Evolutionary conservation across 2,329 filamentous ascomycete species (phyloP).

Genomic region (Calonectria montana): DNA sequence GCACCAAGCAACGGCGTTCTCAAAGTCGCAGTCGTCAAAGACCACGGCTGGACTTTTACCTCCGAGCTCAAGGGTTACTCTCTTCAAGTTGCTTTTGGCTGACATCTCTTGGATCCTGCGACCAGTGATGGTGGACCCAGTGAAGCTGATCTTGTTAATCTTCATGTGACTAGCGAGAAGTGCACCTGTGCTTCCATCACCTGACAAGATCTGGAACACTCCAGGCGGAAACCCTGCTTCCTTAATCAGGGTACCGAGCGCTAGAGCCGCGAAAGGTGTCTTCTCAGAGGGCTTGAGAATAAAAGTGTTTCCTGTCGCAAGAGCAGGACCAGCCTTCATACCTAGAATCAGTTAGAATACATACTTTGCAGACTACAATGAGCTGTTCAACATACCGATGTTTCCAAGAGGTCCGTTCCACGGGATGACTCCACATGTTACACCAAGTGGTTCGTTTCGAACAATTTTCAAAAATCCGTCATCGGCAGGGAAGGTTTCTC

Average conservation of each 20-base stretch:
- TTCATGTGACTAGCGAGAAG: constrained; percentile 29
- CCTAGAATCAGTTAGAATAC: constrained; percentile 10
- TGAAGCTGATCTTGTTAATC: constrained; percentile 72
- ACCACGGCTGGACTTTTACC: constrained; percentile 76
- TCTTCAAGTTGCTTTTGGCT: constrained; percentile 66
- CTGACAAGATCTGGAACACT: constrained; percentile 53
- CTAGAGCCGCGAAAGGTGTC: constrained; percentile 48
- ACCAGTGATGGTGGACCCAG: constrained; percentile 75
- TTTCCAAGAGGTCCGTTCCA: constrained; percentile 55
- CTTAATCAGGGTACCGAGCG: constrained; percentile 49
- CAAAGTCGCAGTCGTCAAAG: constrained; percentile 72
- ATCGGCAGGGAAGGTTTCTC: constrained; percentile 39
- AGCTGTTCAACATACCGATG: constrained; percentile 34
- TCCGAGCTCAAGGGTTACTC: constrained; percentile 79
- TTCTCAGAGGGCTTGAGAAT: constrained; percentile 59
- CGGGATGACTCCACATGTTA: constrained; percentile 47
- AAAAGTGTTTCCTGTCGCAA: constrained; percentile 57
- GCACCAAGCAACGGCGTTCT: constrained; percentile 63
- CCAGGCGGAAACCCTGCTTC: constrained; percentile 58
- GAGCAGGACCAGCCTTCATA: constrained; percentile 54
- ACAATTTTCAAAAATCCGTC: constrained; percentile 33
- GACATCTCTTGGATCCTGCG: constrained; percentile 70
- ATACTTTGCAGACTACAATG: neutral
- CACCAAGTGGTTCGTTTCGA: constrained; percentile 41
- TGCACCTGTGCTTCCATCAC: constrained; percentile 28